phyloP scores from a whole-genome alignment of 345 rosid genomes.

The Punica granatum region DNA sequence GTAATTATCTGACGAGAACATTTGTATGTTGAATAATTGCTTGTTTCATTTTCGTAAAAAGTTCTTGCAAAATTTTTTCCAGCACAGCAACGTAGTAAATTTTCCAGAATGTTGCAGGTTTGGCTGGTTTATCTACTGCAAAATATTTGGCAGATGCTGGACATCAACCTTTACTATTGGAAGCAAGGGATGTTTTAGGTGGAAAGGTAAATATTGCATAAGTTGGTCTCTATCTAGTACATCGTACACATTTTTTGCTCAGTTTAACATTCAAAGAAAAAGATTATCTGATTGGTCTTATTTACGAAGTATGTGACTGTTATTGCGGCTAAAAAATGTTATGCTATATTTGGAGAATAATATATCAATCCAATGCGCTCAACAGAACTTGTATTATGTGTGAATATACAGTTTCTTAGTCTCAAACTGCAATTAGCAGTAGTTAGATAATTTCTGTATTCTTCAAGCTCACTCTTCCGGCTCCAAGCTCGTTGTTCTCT shows the following conservation, averaged over 20 bases:
- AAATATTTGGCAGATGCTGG: conserved; percentile 96
- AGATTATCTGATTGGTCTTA: neutral
- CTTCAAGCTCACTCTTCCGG: neutral
- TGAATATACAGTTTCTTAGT: neutral
- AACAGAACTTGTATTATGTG: neutral
- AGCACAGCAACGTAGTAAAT: neutral
- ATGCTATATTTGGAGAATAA: neutral
- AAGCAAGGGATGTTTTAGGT: conserved; percentile 92
- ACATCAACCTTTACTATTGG: conserved; percentile 68
- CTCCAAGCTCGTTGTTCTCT: neutral
- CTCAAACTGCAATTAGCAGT: neutral
- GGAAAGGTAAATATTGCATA: conserved; percentile 55
- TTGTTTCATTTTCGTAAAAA: neutral
- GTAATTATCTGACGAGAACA: neutral
- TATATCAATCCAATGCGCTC: neutral
- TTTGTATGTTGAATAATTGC: neutral
- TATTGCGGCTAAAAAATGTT: neutral
- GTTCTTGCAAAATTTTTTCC: neutral
- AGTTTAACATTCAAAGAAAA: neutral
- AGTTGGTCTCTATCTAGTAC: neutral
- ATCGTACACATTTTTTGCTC: no score
- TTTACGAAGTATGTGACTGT: neutral
- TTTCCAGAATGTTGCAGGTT: conserved; percentile 38
- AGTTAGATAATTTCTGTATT: neutral
- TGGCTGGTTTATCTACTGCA: conserved; percentile 93